Conservation (phyloP, 306 rosid genomes). For the Medicago ruthenica region DNA sequence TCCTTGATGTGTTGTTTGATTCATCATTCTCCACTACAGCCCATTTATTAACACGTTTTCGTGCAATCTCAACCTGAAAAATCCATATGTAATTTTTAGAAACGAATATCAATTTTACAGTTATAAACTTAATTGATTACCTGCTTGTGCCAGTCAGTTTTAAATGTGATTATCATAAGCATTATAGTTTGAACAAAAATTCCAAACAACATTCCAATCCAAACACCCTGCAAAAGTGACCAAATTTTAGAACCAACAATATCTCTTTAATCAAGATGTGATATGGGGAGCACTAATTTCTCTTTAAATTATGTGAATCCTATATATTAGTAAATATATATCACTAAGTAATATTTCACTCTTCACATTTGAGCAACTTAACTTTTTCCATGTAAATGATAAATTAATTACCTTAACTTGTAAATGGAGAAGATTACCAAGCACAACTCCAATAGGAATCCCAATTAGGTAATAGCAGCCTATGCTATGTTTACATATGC, state of each 20-base stretch:
- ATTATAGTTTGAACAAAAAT: constrained; percentile 59
- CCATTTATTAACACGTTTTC: constrained; percentile 56
- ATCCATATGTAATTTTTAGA: neutral
- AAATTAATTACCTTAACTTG: constrained; percentile 48
- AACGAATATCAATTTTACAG: neutral
- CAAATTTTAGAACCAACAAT: neutral
- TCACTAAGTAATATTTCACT: too few relatives aligned
- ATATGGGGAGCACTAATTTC: neutral
- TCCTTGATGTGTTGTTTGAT: neutral
- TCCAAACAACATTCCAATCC: constrained; percentile 73
- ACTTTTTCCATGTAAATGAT: neutral
- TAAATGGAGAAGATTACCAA: constrained; percentile 46
- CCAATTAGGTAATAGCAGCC: constrained; percentile 61
- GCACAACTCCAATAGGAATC: constrained; percentile 58
- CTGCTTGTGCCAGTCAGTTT: constrained; percentile 72
- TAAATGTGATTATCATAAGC: constrained; percentile 48
- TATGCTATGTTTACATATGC: constrained; percentile 66
- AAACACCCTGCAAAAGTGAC: constrained; percentile 57
- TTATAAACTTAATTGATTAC: constrained; percentile 41
- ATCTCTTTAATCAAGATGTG: too few relatives aligned
- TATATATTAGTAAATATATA: too few relatives aligned
- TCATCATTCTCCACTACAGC: constrained; percentile 26
- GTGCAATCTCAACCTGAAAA: constrained; percentile 49
- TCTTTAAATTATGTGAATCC: neutral
- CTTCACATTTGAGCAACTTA: too few relatives aligned